Evolutionary conservation across 2,329 filamentous ascomycete species (phyloP).

Genomic region (Colletotrichum sp.): DNA sequence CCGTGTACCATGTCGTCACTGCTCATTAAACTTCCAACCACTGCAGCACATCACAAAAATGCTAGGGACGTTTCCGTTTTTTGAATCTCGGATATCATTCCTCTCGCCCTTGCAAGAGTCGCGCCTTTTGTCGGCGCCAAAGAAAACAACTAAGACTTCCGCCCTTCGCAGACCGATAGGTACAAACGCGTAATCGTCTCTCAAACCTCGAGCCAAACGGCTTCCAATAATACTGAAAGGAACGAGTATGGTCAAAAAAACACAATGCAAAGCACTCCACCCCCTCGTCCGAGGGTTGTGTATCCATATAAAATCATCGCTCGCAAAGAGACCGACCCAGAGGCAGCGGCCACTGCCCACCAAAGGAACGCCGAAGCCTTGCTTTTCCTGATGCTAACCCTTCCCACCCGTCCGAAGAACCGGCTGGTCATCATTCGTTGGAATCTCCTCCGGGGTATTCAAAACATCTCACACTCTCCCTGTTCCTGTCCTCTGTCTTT

Average conservation of each 20-base stretch:
- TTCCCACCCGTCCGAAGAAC: not conserved
- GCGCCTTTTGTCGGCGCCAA: not conserved
- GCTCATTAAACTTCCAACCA: not conserved
- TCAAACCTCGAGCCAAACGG: not conserved
- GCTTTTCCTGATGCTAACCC: slow-evolving; percentile 16
- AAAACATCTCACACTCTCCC: not conserved
- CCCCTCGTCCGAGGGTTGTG: not conserved
- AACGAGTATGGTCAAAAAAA: not conserved
- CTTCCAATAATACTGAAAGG: not conserved
- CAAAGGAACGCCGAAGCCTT: slow-evolving; percentile 16
- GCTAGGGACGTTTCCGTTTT: not conserved
- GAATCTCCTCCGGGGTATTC: slow-evolving; percentile 11
- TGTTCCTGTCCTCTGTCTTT: not conserved
- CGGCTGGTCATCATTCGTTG: slow-evolving; percentile 15
- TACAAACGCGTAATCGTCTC: not conserved
- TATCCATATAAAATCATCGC: not conserved
- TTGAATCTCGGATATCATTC: slow-evolving; percentile 19
- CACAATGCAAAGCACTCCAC: slow-evolving; percentile 1
- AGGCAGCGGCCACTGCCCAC: not conserved
- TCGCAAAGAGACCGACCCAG: not conserved
- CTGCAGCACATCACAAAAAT: not conserved
- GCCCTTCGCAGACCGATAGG: not conserved
- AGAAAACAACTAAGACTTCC: slow-evolving; percentile 4
- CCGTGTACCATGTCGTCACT: not conserved
- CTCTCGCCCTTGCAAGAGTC: slow-evolving; percentile 14